Conservation (phyloP, 129 eudicot genomes). For the Daucus carota region DH1_v3.0 NC_030385.2:31472001-31472500, state of each 20-base stretch:
- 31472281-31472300: not conserved
- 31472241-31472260: slow-evolving; percentile 33
- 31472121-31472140: slow-evolving; percentile 19
- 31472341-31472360: not conserved
- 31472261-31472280: not conserved
- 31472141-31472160: slow-evolving; percentile 42
- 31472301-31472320: not conserved
- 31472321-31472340: not conserved
- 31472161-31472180: slow-evolving; percentile 38
- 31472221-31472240: slow-evolving; percentile 42
- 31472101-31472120: not conserved
- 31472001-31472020: slow-evolving; percentile 35
- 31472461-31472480: not conserved
- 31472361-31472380: not conserved
- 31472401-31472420: not conserved
- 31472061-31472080: not conserved
- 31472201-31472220: slow-evolving; percentile 51
- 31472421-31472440: not conserved
- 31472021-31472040: slow-evolving; percentile 31
- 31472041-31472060: not conserved
- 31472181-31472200: slow-evolving; percentile 29
- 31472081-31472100: not conserved
- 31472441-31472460: not conserved
- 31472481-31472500: not conserved
- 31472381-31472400: not conserved